phyloP scores from a whole-genome alignment of 306 rosid genomes.

The Cucurbita pepo region DNA sequence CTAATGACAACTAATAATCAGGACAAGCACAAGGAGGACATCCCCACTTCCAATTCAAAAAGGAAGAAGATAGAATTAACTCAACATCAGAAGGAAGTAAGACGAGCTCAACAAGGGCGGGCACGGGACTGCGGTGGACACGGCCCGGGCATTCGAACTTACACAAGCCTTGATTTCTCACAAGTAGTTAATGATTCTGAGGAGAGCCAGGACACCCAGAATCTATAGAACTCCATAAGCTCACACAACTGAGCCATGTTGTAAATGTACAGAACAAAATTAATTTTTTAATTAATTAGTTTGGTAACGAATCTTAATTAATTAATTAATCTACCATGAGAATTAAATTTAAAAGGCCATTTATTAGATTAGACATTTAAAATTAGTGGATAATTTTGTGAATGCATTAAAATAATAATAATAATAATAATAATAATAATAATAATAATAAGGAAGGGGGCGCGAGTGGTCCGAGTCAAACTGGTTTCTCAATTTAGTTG shows the following conservation, averaged over 20 bases:
- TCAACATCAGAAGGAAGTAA: conserved; percentile 70
- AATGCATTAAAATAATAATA: not conserved
- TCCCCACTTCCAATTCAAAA: conserved; percentile 13
- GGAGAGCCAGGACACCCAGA: conserved; percentile 31
- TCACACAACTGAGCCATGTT: not conserved
- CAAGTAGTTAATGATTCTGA: conserved; percentile 49
- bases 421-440: too few species aligned
- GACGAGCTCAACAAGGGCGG: conserved; percentile 68
- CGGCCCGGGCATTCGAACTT: conserved; percentile 61
- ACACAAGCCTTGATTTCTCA: conserved; percentile 53
- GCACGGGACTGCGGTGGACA: conserved; percentile 48
- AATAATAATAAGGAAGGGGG: too few species aligned
- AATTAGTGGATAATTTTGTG: not conserved
- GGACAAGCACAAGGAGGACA: conserved; percentile 4
- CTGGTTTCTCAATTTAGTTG: not conserved
- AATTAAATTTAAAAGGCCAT: not conserved
- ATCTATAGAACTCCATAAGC: not conserved
- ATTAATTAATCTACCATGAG: not conserved
- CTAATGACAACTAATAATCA: conserved; percentile 10
- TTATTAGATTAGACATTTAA: not conserved
- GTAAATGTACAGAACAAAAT: not conserved
- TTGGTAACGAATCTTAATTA: not conserved
- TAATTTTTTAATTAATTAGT: not conserved
- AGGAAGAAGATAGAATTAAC: conserved; percentile 51
- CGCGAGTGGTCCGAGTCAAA: not conserved